These are phyloP conservation scores for Cinchona pubescens DNA, from an alignment of 257 asterid species.

Conservation along the genomic window DNA sequence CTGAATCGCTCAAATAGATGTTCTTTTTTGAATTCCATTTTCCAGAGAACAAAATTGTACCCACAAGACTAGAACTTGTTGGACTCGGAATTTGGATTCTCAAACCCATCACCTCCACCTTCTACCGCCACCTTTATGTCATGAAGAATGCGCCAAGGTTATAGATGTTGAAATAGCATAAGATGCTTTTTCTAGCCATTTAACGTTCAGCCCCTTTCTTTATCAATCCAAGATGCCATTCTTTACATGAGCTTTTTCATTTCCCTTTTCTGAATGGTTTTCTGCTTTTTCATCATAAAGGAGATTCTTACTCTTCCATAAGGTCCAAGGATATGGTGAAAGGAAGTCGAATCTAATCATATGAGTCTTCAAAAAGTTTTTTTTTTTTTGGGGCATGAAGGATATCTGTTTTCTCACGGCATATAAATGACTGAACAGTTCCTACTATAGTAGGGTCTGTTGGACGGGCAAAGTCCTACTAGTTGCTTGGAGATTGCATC, in stretches of 20 bases:
- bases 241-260: neutral
- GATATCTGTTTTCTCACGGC: neutral
- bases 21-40: too few relatives aligned
- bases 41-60: neutral
- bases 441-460: neutral
- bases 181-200: constrained; percentile 2
- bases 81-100: neutral
- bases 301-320: constrained; percentile 7
- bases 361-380: neutral
- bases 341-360: neutral
- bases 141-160: neutral
- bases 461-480: neutral
- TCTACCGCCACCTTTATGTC: neutral
- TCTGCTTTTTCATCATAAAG: neutral
- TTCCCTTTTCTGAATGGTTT: neutral
- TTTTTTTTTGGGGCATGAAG: neutral
- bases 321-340: neutral
- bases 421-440: neutral
- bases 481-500: neutral
- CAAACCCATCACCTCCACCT: neutral
- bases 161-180: constrained; percentile 10
- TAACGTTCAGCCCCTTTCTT: constrained; percentile 4
- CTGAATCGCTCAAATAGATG: too few relatives aligned
- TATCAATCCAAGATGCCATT: neutral
- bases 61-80: neutral